Base-by-base conservation (phyloP, 305 asterid species). In the Andrographis paniculata region DNA sequence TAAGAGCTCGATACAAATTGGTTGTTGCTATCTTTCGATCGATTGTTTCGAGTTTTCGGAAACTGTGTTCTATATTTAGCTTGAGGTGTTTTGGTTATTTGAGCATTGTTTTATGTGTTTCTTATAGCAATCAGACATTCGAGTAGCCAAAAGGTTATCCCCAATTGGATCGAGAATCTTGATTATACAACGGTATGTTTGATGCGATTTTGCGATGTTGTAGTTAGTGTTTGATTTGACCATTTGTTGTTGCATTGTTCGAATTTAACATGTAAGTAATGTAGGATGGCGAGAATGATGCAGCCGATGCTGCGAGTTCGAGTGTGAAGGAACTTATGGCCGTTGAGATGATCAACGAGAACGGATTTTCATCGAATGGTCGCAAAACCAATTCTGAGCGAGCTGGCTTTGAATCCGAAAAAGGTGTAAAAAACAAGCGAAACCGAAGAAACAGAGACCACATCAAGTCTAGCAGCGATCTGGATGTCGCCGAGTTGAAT, bases 281-380 rank as follows among this genome's bases (percentile, higher is more conserved):
- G 48, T 71, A 91, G 99, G 94, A 65, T 62, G 72, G 56, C 45
- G 68, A 70, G 52, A 80, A 67, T 58, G 63, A 60, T 53, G 66
- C 46, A 39, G 17, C 49, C 43, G 86, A 71, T 58, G 37, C 46
- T 33, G 58, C 59, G 37, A 74, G 45, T 72, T 66, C 82, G 27
- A 91, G 94, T 44, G 93, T 91, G 49, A 91, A 91, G 76, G 78
- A 81, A 60, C 87, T 91, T 50, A 87, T 91, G 83, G 99, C 84
- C 69, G 89, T 77, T 55, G 96, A 87, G 71, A 87, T 91, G 89
- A 44, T 61, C 49, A 61, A 58, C 4, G 89, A 87, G 71, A 63
- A 59, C 59, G 71, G 61, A 37, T 22, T 64, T 13, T 77, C 48
- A 54, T 41, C 53, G 17, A 58, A 62, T 45, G 73, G 46, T 44